Evolutionary conservation across 2,329 filamentous ascomycete genomes (phyloP), one percentile per base, ranked within the genome.

Genomic region (Cordyceps tenuipes): DNA sequence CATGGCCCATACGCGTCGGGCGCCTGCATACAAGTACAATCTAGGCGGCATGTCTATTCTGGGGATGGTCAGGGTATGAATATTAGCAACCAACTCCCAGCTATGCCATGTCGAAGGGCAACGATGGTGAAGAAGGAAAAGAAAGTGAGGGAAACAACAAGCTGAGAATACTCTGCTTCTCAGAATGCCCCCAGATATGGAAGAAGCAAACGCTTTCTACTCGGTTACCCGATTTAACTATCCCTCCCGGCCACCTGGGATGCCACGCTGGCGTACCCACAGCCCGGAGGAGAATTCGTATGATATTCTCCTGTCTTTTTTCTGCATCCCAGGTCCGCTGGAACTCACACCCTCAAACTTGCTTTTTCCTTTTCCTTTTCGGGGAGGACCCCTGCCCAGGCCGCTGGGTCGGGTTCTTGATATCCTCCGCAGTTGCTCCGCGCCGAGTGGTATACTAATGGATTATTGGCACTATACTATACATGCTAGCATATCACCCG

Each of bases 211-310:
- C 5, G n/a, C 17, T 43, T 43, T n/a, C 7, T 43, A 43, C n/a
- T 43, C 13, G 23, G 6, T 23, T 23, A 3, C 17, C 23, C 47
- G 31, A 36, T 10, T 12, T 36, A 7, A 10, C 7, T 3, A 36
- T 19, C 5, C n/a, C 2, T 39, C 26, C 19, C 10, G 41, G 15
- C 4, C 41, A 43, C 15, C 29, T 31, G 29, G 29, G 29, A 29
- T 29, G 47, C 56, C 56, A 58, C 56, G 56, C 56, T 58, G 56
- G 56, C 56, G 47, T 58, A 50, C 34, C 56, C 56, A 58, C 56
- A 50, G 3, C 15, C 21, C 51, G 56, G 23, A 58, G 15, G 56
- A 50, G 31, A 43, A 36, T 21, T 17, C 12, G 17, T 19, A 7
- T 46, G 17, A 19, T 47, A 12, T 23, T 19, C 15, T 48, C 23